Conservation (phyloP, 306 rosid genomes). For the Hippophae rhamnoides region DNA sequence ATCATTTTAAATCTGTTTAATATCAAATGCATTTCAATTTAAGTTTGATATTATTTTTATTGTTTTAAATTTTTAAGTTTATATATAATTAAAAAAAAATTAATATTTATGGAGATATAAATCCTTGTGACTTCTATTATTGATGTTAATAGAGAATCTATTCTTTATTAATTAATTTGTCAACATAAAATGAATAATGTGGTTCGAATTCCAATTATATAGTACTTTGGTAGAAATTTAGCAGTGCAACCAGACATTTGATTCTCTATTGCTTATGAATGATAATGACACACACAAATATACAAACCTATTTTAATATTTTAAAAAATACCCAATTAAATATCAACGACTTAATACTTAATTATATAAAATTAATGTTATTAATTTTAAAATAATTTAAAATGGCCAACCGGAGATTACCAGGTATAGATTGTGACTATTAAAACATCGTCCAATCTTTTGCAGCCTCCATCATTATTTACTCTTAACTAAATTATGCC, state of each 20-base stretch:
- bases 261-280: slow-evolving; percentile 20
- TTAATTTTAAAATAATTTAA: background rate
- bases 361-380: background rate
- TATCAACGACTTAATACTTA: background rate
- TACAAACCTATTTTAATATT: slow-evolving; percentile 1
- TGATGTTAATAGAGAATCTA: no score
- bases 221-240: no score
- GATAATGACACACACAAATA: slow-evolving; percentile 19
- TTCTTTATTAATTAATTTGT: no score
- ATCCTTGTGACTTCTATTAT: no score
- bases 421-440: slow-evolving; percentile 11
- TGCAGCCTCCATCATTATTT: background rate
- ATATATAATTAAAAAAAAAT: slow-evolving; percentile 18
- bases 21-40: no score
- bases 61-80: slow-evolving; percentile 16
- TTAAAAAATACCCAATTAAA: slow-evolving; percentile 1
- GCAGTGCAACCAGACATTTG: slow-evolving; percentile 10
- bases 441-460: background rate
- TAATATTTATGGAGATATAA: slow-evolving; percentile 13
- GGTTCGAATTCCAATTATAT: no score
- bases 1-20: no score
- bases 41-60: background rate
- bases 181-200: no score
- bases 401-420: slow-evolving; percentile 20
- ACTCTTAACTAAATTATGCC: slow-evolving; percentile 2